A percentile compares a stretch with the other conserved stretches of the same genome.
phyloP scores from a whole-genome alignment of 2,329 filamentous ascomycete species.

The Colletotrichum sp. region DNA sequence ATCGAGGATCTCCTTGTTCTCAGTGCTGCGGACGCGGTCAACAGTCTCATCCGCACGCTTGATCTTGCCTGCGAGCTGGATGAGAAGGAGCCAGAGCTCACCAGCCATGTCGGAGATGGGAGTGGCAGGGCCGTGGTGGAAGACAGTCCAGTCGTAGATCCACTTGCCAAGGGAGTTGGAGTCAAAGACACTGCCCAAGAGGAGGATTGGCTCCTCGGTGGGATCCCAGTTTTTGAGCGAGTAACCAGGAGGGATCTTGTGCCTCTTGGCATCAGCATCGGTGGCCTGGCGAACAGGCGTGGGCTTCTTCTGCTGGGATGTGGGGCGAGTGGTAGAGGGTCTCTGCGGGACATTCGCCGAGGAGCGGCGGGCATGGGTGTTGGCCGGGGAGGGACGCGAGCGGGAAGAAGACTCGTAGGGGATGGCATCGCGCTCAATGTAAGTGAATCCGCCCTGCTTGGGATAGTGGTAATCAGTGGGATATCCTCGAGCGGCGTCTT shows the following conservation, averaged over 20 bases:
- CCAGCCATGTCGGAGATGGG: slow-evolving; percentile 91
- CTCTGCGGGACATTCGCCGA: slow-evolving; percentile 57
- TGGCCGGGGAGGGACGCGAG: slow-evolving; percentile 45
- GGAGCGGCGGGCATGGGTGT: slow-evolving; percentile 49
- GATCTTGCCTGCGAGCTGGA: slow-evolving; percentile 91
- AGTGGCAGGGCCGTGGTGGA: slow-evolving; percentile 79
- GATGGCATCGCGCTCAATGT: slow-evolving; percentile 35
- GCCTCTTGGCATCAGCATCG: slow-evolving; percentile 63
- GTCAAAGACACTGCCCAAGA: slow-evolving; percentile 95
- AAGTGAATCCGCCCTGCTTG: slow-evolving; percentile 53
- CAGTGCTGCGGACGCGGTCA: slow-evolving; percentile 71
- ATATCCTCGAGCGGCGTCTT: slow-evolving; percentile 56
- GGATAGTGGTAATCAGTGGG: slow-evolving; percentile 65
- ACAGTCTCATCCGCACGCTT: slow-evolving; percentile 86
- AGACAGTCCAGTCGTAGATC: slow-evolving; percentile 99
- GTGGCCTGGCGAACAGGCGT: slow-evolving; percentile 52
- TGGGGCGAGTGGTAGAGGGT: slow-evolving; percentile 57
- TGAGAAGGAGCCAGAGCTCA: slow-evolving; percentile 93
- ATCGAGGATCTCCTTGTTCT: slow-evolving; percentile 81
- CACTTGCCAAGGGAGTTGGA: slow-evolving; percentile 97
- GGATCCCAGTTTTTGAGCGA: slow-evolving; percentile 99
- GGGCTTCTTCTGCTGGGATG: slow-evolving; percentile 45
- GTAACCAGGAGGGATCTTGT: slow-evolving; percentile 86
- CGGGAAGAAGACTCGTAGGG: slow-evolving; percentile 50
- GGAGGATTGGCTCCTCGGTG: slow-evolving; percentile 88